These are phyloP conservation scores for Carex myosuroides DNA, from an alignment of 176 grass and related monocot species.

Conservation along the genomic window DNA sequence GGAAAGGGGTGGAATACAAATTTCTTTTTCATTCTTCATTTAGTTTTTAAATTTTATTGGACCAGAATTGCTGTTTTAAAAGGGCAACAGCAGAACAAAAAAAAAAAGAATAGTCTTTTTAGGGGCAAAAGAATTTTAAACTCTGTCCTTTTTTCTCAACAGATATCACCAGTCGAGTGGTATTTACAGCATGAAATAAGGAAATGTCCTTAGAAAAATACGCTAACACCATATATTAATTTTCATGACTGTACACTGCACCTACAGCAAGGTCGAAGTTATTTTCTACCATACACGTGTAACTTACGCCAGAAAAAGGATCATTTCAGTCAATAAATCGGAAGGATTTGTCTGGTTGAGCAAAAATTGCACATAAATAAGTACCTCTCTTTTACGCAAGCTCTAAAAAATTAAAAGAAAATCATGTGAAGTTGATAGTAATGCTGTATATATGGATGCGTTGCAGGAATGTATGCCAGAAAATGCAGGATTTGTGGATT, in stretches of 20 bases:
- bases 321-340: not conserved
- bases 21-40: no score
- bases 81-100: no score
- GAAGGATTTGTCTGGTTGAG: not conserved
- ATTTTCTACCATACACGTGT: not conserved
- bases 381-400: not conserved
- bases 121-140: no score
- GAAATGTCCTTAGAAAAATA: not conserved
- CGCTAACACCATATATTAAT: not conserved
- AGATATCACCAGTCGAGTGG: no score
- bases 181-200: no score
- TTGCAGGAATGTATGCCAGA: not conserved
- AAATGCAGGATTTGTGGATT: not conserved
- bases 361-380: not conserved
- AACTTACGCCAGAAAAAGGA: not conserved
- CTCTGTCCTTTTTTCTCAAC: no score
- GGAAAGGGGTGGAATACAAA: no score
- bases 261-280: not conserved
- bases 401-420: not conserved
- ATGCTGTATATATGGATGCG: not conserved
- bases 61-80: no score
- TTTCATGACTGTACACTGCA: not conserved
- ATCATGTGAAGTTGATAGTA: not conserved
- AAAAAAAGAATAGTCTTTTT: no score
- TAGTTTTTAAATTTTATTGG: no score